phyloP scores from a whole-genome alignment of 176 grass and related monocot genomes.

The Zoysia japonica region DNA sequence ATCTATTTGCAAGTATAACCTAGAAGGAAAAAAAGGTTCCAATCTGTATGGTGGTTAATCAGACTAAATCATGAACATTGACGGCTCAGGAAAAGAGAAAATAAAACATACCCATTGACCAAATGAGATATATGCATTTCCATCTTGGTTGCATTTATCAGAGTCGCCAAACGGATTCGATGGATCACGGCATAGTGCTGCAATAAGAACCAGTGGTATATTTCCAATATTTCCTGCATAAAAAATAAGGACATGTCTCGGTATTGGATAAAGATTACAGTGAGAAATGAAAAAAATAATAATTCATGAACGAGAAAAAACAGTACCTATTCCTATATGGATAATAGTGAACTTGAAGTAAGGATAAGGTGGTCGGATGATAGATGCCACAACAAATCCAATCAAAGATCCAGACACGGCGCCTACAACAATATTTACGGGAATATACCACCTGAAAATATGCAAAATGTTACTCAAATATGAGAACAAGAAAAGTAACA shows the following conservation, averaged over 20 bases:
- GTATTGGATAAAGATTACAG: constrained; percentile 20
- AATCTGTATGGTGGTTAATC: constrained; percentile 20
- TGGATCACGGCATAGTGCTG: constrained; percentile 82
- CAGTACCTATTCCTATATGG: constrained; percentile 91
- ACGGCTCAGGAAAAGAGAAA: background rate
- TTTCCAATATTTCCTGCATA: constrained; percentile 95
- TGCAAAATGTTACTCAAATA: constrained; percentile 1
- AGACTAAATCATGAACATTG: constrained; percentile 22
- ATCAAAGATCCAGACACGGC: constrained; percentile 82
- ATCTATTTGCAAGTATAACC: constrained; percentile 13
- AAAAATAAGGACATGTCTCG: background rate
- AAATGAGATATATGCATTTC: constrained; percentile 98
- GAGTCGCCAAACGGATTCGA: constrained; percentile 97
- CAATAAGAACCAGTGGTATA: constrained; percentile 95
- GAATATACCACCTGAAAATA: constrained; percentile 96
- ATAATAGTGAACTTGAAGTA: constrained; percentile 99
- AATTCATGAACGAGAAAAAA: constrained; percentile 9
- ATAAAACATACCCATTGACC: constrained; percentile 85
- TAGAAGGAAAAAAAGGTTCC: background rate
- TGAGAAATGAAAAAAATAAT: constrained; percentile 1
- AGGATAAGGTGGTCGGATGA: constrained; percentile 88
- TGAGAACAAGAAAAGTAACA: background rate
- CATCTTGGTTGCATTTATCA: constrained; percentile 89
- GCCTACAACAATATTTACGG: constrained; percentile 85
- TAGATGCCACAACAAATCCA: constrained; percentile 82